Evolutionary conservation across 2,329 filamentous ascomycete species (phyloP).

Genomic region (Emydomyces testavorans): DNA sequence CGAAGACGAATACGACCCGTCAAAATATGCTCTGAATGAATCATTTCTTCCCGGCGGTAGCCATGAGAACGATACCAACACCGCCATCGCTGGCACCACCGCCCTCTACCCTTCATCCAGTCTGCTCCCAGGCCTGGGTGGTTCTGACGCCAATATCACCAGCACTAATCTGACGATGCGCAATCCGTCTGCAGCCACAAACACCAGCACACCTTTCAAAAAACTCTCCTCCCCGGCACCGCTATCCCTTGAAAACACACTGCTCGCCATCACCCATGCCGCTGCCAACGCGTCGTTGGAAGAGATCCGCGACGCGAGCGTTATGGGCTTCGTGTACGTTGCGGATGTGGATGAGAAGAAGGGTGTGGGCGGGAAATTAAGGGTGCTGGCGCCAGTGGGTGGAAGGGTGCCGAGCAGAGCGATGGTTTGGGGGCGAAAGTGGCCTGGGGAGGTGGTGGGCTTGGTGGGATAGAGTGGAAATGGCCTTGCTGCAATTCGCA

Average conservation of each 20-base stretch:
- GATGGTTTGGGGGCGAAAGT: conserved; percentile 64
- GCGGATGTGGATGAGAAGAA: conserved; percentile 80
- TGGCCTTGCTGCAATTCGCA: not conserved
- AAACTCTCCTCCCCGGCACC: conserved; percentile 53
- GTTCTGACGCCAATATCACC: conserved; percentile 12
- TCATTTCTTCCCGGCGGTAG: conserved; percentile 29
- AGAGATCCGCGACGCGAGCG: conserved; percentile 63
- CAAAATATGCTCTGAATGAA: conserved; percentile 25
- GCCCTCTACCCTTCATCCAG: conserved; percentile 4
- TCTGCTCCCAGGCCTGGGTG: conserved; percentile 14
- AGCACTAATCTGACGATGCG: not conserved
- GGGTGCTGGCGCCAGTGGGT: conserved; percentile 71
- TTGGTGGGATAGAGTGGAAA: conserved; percentile 46
- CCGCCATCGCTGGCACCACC: not conserved
- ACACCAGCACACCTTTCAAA: conserved; percentile 36
- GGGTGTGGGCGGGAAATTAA: conserved; percentile 49
- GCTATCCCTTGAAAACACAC: conserved; percentile 58
- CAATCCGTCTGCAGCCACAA: not conserved
- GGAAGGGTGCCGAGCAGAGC: conserved; percentile 69
- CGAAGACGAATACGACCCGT: conserved; percentile 31
- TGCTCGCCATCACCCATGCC: conserved; percentile 76
- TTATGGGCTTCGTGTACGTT: conserved; percentile 89
- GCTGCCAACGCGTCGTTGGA: conserved; percentile 56
- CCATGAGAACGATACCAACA: conserved; percentile 20
- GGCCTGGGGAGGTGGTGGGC: conserved; percentile 76